Percentiles rank a stretch among this genome's conserved stretches.
phyloP scores from a whole-genome alignment of 2,329 filamentous ascomycete genomes.

The Trichoderma citrinoviride region DNA sequence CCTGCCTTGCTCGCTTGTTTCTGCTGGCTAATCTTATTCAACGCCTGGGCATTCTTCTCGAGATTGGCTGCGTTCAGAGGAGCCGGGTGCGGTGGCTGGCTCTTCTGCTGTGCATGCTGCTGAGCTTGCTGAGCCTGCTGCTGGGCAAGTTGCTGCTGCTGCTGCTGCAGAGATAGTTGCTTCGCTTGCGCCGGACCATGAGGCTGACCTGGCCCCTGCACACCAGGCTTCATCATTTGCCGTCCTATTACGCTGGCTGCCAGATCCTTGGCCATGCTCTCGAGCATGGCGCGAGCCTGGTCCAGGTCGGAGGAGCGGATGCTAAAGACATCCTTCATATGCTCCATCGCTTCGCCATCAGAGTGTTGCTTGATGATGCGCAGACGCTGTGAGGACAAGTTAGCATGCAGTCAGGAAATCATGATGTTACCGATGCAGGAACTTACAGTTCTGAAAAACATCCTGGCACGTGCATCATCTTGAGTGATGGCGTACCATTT shows the following conservation, averaged over 20 bases:
- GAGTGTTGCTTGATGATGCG: conserved; percentile 54
- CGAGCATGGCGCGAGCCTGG: conserved; percentile 46
- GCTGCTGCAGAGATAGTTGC: conserved; percentile 15
- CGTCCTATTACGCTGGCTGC: conserved; percentile 34
- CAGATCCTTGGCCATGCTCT: conserved; percentile 52
- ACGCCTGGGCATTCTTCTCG: conserved; percentile 50
- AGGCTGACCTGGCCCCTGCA: conserved; percentile 16
- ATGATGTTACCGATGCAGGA: too few species aligned
- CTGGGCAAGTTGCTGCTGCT: conserved; percentile 26
- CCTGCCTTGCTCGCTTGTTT: conserved; percentile 44
- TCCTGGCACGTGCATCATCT: conserved; percentile 49
- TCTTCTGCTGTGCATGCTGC: conserved; percentile 28
- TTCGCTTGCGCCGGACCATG: conserved; percentile 5
- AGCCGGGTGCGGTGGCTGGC: conserved; percentile 28
- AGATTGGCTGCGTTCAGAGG: conserved; percentile 49
- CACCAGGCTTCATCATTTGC: conserved; percentile 29
- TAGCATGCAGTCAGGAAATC: conserved; percentile 28
- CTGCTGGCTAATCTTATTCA: conserved; percentile 45
- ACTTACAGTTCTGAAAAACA: conserved; percentile 55
- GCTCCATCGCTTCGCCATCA: conserved; percentile 47
- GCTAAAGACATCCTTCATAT: conserved; percentile 49
- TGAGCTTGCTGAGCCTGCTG: conserved; percentile 30
- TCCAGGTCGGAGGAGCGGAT: conserved; percentile 53
- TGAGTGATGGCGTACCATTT: conserved; percentile 49
- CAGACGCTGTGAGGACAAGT: conserved; percentile 45